These are phyloP conservation scores for Tylopilus plumbeoviolaceoides DNA, from an alignment of 768 basidiomycete genomes.

Conservation along the genomic window DNA sequence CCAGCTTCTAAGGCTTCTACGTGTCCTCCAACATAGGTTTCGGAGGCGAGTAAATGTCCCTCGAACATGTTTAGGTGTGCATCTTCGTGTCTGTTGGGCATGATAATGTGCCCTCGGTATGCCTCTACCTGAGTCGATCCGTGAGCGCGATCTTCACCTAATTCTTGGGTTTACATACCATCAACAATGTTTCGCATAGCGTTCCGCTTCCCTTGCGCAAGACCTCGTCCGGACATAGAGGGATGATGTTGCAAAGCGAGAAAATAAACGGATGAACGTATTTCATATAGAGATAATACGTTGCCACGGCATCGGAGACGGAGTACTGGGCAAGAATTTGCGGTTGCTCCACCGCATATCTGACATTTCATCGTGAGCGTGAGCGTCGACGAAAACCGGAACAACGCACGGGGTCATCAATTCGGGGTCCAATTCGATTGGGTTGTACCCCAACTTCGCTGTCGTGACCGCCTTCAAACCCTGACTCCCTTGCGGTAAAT, in stretches of 20 bases:
- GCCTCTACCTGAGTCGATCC: constrained; percentile 77
- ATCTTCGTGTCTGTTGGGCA: constrained; percentile 98
- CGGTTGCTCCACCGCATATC: constrained; percentile 95
- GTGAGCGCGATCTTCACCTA: constrained; percentile 3
- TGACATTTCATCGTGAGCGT: constrained; percentile 26
- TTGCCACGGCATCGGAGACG: constrained; percentile 99
- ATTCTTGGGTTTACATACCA: constrained; percentile 55
- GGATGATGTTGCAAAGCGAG: constrained; percentile 98
- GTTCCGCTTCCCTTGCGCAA: constrained; percentile 95
- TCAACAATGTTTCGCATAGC: constrained; percentile 93
- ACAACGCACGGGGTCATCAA: constrained; percentile 93
- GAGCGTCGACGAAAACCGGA: not conserved
- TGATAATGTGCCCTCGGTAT: constrained; percentile 85
- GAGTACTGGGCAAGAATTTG: constrained; percentile 95
- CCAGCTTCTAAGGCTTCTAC: constrained; percentile 98
- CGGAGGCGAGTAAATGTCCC: constrained; percentile 93
- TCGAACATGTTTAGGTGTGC: constrained; percentile 89
- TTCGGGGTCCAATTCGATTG: constrained; percentile 96
- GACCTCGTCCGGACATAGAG: constrained; percentile 94
- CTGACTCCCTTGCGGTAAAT: constrained; percentile 96
- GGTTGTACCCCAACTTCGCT: constrained; percentile 93
- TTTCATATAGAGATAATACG: constrained; percentile 99
- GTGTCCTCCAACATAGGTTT: constrained; percentile 98
- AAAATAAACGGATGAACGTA: constrained; percentile 99
- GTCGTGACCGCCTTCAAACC: constrained; percentile 98